Evolutionary conservation across 352 stramenopile genomes (phyloP), one percentile per base, ranked within the genome.

Genomic region (Phytophthora melonis): DNA sequence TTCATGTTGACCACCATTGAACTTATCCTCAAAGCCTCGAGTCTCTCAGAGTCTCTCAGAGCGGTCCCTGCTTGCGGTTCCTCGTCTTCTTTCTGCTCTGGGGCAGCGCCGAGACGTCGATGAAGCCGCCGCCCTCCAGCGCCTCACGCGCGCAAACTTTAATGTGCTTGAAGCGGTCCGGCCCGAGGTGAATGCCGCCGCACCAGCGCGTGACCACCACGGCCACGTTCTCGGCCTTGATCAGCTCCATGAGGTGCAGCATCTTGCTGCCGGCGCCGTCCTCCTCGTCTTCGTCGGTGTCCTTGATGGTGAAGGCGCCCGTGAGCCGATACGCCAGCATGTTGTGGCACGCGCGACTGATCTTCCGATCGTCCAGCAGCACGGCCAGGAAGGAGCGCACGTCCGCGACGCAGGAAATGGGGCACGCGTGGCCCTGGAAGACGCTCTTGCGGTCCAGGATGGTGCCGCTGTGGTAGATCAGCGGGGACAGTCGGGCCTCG

Each of bases 231-330:
- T 93, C 78, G 0, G 82, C 83, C 36, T 90, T 82, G 11, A 77
- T 86, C 61, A 95, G 78, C 69, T 94, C 84, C 16, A 94, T 77
- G 64, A 95, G 32, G 58, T 93, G 81, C 55, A 84, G 83, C 63
- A 93, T 72, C 58, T 93, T 93, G 59, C 79, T 92, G 1, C 86
- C 88, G 0, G 83, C 87, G 25, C 67, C 87, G 54, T 92, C 84
- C 61, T 93, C 87, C n/a, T 83, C 78, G 70, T 94, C 87, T 39
- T 93, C 83, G 79, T 94, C 85, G 67, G 88, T 93, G 75, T 93
- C 88, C 45, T 93, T 93, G 50, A 92, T 61, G 1, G 79, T 63
- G 52, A 87, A 85, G 58, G 81, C 77, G 13, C 76, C 81, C 2
- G 90, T 77, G 68, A 93, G 87, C 13, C 85, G 82, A 58, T 93